These are phyloP conservation scores for Glycine latifolia DNA, from an alignment of 306 rosid genomes.

Conservation along the genomic window DNA sequence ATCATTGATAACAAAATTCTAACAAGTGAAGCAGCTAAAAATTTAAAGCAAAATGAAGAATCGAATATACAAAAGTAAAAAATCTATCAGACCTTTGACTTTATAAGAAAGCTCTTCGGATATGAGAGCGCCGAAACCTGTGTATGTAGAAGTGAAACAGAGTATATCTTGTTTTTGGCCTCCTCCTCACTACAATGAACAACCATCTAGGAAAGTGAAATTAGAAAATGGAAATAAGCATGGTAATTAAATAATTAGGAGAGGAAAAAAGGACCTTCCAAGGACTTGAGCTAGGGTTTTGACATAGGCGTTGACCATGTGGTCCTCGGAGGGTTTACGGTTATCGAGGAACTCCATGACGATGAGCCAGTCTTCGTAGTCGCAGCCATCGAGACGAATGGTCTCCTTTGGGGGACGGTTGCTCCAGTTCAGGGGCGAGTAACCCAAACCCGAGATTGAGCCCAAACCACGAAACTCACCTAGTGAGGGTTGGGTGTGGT, in stretches of 20 bases:
- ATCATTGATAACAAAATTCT: slow-evolving; percentile 29
- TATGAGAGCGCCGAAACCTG: slow-evolving; percentile 89
- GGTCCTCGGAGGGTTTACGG: slow-evolving; percentile 82
- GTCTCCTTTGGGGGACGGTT: slow-evolving; percentile 92
- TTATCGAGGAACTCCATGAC: slow-evolving; percentile 75
- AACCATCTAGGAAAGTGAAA: background rate
- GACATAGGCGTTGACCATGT: slow-evolving; percentile 78
- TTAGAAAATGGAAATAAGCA: background rate
- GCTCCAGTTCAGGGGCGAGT: slow-evolving; percentile 88
- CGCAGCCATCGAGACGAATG: slow-evolving; percentile 92
- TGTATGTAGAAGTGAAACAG: slow-evolving; percentile 75
- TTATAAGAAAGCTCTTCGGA: slow-evolving; percentile 86
- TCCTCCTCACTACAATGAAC: slow-evolving; percentile 75
- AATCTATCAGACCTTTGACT: slow-evolving; percentile 70
- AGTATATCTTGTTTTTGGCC: slow-evolving; percentile 91
- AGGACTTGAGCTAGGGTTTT: slow-evolving; percentile 78
- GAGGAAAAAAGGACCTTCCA: slow-evolving; percentile 66
- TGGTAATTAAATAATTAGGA: background rate
- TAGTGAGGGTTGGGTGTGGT: slow-evolving; percentile 36
- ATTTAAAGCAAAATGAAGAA: background rate
- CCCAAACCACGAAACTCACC: slow-evolving; percentile 45
- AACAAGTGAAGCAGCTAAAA: slow-evolving; percentile 13
- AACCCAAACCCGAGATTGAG: slow-evolving; percentile 70
- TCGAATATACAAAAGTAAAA: background rate
- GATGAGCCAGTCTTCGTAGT: slow-evolving; percentile 93